Evolutionary conservation across 495 filamentous ascomycete genomes (phyloP), one percentile per base, ranked within the genome.

Genomic region (Aspergillus conjunctus): DNA sequence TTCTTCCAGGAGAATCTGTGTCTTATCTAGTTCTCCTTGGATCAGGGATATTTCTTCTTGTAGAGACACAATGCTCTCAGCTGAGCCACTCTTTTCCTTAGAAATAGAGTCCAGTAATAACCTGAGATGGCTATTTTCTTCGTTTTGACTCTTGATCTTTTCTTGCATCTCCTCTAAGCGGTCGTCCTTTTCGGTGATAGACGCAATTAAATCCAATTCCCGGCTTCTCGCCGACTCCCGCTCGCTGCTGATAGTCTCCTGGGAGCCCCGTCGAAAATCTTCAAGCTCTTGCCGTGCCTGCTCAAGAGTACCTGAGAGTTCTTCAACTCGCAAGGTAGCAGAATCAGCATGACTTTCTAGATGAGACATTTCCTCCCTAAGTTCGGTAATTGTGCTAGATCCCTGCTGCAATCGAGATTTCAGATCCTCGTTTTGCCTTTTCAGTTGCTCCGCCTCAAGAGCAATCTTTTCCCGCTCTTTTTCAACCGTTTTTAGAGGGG

Each of bases 151-250:
- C 12, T 59, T 51, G 21, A 75, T 11, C 12, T 73, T 48, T 37
- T 63, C 64, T 11, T 77, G 71, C 3, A 76, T 54, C 39, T 70
- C 72, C 32, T 82, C 78, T 4, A 82, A 53, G 5, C 69, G 64
- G 59, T 82, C 77, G 18, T 83, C 80, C 52, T 74, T 81, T 20
- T 72, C 78, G 0, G 76, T 76, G n/a, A 72, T 46, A 18, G 73
- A 77, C 41, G 80, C 79, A 41, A 81, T 70, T 7, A 79, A 61
- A 26, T 75, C 77, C 6, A 81, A 61, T 34, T 81, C 78, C 59
- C 67, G 72, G 17, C 67, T 70, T 15, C 78, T 74, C 20, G 70
- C 63, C 4, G 57, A 67, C 54, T 79, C 73, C 41, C 63, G 64
- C 37, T 76, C 72, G 4, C 10, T 33, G 7, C 61, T 52, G 6